These are phyloP conservation scores for Cinnamomum micranthum DNA, from an alignment of 164 flowering plant genomes.

Conservation along the genomic window DNA sequence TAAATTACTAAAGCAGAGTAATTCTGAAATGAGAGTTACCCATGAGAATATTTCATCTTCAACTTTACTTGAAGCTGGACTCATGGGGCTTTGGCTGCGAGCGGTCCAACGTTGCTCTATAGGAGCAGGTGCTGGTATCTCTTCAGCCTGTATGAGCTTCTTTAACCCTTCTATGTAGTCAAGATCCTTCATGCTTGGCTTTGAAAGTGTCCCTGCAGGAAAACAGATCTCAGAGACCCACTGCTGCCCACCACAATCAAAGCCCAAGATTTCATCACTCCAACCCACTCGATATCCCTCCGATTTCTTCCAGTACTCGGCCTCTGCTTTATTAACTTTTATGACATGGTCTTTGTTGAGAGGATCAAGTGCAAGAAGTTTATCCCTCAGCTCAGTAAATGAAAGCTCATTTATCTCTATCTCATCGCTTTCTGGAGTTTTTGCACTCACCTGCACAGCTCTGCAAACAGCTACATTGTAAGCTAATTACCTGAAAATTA, in stretches of 20 bases:
- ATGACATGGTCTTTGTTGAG: constrained; percentile 78
- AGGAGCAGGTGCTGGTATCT: constrained; percentile 94
- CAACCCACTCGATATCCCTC: constrained; percentile 98
- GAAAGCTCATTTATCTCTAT: constrained; percentile 61
- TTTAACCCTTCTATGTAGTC: constrained; percentile 76
- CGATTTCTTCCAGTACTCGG: constrained; percentile 93
- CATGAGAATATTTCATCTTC: constrained; percentile 90
- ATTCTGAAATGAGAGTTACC: constrained; percentile 43
- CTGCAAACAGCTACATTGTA: constrained; percentile 38
- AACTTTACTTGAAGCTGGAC: constrained; percentile 79
- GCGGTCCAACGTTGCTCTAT: constrained; percentile 97
- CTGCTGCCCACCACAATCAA: constrained; percentile 99
- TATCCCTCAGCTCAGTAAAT: constrained; percentile 91
- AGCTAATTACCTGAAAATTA: constrained; percentile 11
- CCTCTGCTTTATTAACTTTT: constrained; percentile 90
- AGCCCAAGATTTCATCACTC: constrained; percentile 97
- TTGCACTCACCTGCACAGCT: constrained; percentile 14
- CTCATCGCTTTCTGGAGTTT: constrained; percentile 24
- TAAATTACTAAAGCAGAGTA: neutral
- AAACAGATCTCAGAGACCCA: constrained; percentile 99
- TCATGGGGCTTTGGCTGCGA: constrained; percentile 83
- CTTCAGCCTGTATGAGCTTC: constrained; percentile 73
- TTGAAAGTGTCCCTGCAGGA: constrained; percentile 80
- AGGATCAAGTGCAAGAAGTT: constrained; percentile 88
- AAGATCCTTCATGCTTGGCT: constrained; percentile 89